These are phyloP conservation scores for Apophysomyces elegans DNA, from an alignment of 371 early-diverging fungal species.

Conservation along the genomic window DNA sequence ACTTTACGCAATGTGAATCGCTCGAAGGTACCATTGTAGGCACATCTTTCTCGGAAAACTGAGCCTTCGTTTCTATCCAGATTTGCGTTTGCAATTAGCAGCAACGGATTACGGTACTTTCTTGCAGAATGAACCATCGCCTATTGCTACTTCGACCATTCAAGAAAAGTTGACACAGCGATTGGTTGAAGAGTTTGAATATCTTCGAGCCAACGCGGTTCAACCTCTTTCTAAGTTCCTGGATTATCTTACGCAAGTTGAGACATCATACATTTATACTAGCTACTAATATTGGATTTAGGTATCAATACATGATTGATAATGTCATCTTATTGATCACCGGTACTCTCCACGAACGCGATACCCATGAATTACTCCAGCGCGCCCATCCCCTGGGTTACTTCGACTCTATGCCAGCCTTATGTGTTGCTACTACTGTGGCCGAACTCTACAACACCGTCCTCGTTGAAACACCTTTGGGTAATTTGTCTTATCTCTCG, in stretches of 20 bases:
- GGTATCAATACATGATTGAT: constrained; percentile 99
- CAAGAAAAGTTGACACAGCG: constrained; percentile 87
- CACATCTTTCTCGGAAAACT: neutral
- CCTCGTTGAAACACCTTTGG: constrained; percentile 95
- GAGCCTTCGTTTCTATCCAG: constrained; percentile 20
- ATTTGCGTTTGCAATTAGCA: constrained; percentile 81
- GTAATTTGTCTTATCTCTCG: constrained; percentile 33
- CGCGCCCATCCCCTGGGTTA: constrained; percentile 96
- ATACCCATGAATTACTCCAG: constrained; percentile 94
- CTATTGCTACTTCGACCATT: constrained; percentile 92
- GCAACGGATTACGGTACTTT: constrained; percentile 96
- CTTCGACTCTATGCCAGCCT: constrained; percentile 97
- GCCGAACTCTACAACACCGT: constrained; percentile 95
- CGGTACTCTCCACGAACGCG: constrained; percentile 97
- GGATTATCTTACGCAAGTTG: constrained; percentile 92
- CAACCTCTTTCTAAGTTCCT: constrained; percentile 87
- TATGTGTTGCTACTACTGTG: constrained; percentile 96
- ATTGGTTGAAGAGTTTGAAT: constrained; percentile 92
- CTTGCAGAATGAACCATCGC: constrained; percentile 95
- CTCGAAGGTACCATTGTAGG: constrained; percentile 79
- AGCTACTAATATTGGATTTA: constrained; percentile 25
- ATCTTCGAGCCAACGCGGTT: constrained; percentile 85
- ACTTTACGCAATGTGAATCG: constrained; percentile 98
- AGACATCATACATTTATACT: neutral
- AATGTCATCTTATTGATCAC: constrained; percentile 97